phyloP scores from a whole-genome alignment of 2,329 filamentous ascomycete species.

The Coleophoma cylindrospora region DNA sequence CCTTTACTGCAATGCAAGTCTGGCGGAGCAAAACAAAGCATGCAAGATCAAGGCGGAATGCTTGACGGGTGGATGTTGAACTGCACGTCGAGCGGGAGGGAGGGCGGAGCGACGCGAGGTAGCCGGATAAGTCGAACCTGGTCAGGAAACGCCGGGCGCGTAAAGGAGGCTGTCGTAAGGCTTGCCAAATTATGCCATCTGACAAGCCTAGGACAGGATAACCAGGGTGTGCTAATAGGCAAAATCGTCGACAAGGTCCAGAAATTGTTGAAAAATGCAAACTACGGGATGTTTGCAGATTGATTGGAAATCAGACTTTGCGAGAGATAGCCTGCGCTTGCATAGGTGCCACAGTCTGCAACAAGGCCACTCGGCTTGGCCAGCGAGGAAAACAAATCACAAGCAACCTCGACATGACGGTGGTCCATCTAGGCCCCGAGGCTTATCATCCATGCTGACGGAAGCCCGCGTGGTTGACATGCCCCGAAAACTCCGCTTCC shows the following conservation, averaged over 20 bases:
- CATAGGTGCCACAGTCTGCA: constrained; percentile 12
- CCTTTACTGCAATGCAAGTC: no score
- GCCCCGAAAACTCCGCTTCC: constrained; percentile 5
- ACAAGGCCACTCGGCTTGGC: constrained; percentile 4
- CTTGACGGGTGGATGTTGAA: constrained; percentile 18
- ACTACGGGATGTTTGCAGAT: neutral
- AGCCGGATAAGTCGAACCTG: constrained; percentile 16
- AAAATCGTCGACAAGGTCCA: constrained; percentile 16
- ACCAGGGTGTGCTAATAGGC: constrained; percentile 17
- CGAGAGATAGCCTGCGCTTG: constrained; percentile 11
- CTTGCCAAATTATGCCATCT: constrained; percentile 5
- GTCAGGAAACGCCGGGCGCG: constrained; percentile 24
- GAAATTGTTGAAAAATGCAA: constrained; percentile 15
- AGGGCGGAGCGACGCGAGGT: constrained; percentile 24
- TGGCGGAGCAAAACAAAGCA: neutral
- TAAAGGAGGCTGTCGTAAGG: constrained; percentile 27
- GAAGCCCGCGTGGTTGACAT: constrained; percentile 18
- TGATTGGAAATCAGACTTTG: constrained; percentile 12
- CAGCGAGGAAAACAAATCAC: no score
- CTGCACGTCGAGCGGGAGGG: constrained; percentile 15
- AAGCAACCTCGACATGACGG: no score
- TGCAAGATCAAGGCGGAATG: constrained; percentile 11
- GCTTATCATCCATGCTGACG: neutral
- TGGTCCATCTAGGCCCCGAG: neutral
- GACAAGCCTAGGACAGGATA: neutral